Base-by-base conservation (phyloP, 192 early-diverging fungal species). In the Coemansia sp. region DNA sequence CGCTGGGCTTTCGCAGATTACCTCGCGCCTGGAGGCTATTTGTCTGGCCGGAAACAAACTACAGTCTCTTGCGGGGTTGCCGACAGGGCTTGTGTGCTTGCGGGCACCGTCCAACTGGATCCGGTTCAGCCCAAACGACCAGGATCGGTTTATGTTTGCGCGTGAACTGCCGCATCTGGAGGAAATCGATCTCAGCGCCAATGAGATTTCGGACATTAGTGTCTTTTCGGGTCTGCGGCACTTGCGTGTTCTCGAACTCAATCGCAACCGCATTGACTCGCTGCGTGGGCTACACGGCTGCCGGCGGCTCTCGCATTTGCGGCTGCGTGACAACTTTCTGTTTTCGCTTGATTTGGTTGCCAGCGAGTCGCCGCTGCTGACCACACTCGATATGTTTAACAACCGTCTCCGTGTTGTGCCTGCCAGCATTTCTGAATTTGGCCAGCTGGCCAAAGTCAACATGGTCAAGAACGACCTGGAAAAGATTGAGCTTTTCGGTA, bases 111-210 rank as follows among this genome's bases (percentile, higher is more conserved):
- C 78, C 8, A 81, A 81, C 65, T 81, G 78, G 78, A 74, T 81
- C 54, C 57, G 68, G 22, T 81, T 75, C 23, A 68, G 65, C 59
- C 20, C 58, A 4, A 20, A 49, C 18, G 78, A 81, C 29, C 24
- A 49, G 0, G 58, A 59, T 5, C 29, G 54, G 48, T 74, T 81
- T 32, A 61, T 50, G 27, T 74, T 74, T 81, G 72, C 78, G 12
- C 68, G 69, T 26, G 73, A 81, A 68, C 65, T 81, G 65, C 78
- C 78, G 35, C 78, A 81, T 26, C 53, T 81, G 26, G 78, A 81
- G 52, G 62, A 75, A 37, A 66, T 81, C 47, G 78, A 81, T 20
- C 60, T 75, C 24, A 75, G 78, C 43, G 61, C 68, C 10, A 81
- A 81, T 47, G 72, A 81, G 43, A 81, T 81, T 23, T 63, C 73